Evolutionary conservation across 352 stramenopile genomes (phyloP).

Genomic region (Globisporangium splendens): DNA sequence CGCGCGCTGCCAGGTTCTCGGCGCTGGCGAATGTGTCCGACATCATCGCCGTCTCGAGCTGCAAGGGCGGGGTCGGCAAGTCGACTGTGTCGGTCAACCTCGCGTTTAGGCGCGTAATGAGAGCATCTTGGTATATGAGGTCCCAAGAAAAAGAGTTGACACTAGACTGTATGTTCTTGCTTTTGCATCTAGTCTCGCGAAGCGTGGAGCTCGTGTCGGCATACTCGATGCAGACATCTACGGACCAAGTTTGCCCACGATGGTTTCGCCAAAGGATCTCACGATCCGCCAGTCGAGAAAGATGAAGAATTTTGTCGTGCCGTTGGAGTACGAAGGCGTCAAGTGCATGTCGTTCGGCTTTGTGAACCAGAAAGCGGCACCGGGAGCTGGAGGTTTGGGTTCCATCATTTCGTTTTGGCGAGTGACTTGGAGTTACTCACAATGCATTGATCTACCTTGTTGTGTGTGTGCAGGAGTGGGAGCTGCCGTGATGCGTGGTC

Average conservation of each 20-base stretch:
- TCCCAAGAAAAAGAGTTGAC: background rate
- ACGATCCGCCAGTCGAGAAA: constrained; percentile 68
- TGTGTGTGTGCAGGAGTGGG: constrained; percentile 45
- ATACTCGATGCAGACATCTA: constrained; percentile 99
- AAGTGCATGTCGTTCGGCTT: constrained; percentile 94
- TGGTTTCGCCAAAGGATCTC: constrained; percentile 81
- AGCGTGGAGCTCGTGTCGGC: constrained; percentile 92
- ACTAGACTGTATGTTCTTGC: too few relatives aligned
- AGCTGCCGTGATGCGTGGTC: constrained; percentile 94
- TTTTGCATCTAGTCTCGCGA: constrained; percentile 50
- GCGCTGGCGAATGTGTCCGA: constrained; percentile 79
- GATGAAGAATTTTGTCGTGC: constrained; percentile 74
- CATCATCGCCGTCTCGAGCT: constrained; percentile 90
- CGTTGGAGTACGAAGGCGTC: constrained; percentile 84
- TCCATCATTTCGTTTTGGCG: background rate
- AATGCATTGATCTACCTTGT: constrained; percentile 7
- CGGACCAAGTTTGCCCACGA: constrained; percentile 97
- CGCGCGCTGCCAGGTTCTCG: constrained; percentile 67
- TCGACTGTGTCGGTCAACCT: constrained; percentile 99
- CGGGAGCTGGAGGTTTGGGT: constrained; percentile 55
- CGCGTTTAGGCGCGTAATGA: constrained; percentile 81
- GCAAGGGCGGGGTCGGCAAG: constrained; percentile 98
- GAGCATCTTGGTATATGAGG: background rate
- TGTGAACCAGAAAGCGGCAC: constrained; percentile 82
- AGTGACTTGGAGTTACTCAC: constrained; percentile 15